Evolutionary conservation across 176 grass and related monocot species (phyloP), one percentile per base, ranked within the genome.

Genomic region (Calamus simplicifolius): DNA sequence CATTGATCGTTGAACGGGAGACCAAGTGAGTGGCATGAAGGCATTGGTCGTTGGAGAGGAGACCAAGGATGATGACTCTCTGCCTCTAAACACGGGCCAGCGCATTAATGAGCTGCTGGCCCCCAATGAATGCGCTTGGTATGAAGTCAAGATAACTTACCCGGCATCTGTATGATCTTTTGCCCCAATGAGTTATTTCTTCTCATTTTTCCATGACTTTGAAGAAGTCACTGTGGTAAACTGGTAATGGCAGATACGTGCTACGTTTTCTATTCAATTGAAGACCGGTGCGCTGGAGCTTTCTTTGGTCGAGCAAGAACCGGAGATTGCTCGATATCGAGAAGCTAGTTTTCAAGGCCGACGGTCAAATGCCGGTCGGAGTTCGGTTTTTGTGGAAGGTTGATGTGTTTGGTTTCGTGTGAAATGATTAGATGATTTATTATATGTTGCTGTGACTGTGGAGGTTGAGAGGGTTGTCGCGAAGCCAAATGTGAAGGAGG

Each of bases 121-220:
- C 60, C 58, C 77, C 18, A 76, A 69, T 53, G 56, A 75, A 60
- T 77, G 79, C 3, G 62, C 51, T 49, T 92, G 81, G 75, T 98
- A 89, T 71, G 93, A 98, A 82, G 75, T 92, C 81, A 92, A 89
- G 93, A 98, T 98, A 66, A 92, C 93, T 53, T 92, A 98, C 62
- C 93, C 88, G 38, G 78, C 84, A 59, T 89, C 84, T 16, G 93
- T 92, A 89, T 62, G 85, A 70, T 61, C 81, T 27, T 31, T 79
- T 85, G 25, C 26, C 70, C 16, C 59, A 62, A 13, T 53, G 49
- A 61, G 15, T 52, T 64, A 17, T 52, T 35, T 14, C 8, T 43
- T 13, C 35, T 35, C 6, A 35, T 35, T 35, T 35, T 35, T 35
- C 0, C 31, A 10, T 35, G 31, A 35, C 31, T 35, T 7, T 35